Base-by-base conservation (phyloP, 106 monocot genomes). In the Xerophyta viscosa region DNA sequence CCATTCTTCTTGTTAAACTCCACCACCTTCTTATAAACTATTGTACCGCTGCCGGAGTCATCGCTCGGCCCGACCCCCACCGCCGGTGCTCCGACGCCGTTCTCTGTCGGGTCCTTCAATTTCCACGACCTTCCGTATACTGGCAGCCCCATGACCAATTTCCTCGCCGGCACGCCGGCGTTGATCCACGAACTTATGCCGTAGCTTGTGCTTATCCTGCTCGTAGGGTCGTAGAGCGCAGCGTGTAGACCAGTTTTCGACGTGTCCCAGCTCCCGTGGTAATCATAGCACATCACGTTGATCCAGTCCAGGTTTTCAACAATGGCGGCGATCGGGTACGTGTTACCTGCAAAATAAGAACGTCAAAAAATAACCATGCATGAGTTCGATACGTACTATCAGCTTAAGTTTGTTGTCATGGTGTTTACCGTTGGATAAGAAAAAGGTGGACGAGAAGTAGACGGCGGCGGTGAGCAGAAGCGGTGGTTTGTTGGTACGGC, bases 51-150 rank as follows among this genome's bases (percentile, higher is more conserved):
- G n/a, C n/a, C n/a, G n/a, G n/a, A n/a, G 11, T 60, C 29, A 3
- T 6, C 60, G 15, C 46, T 31, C 6, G 46, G 46, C 20, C 46
- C 60, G 29, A 31, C 19, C 0, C 46, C 28, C 11, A 31, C 30
- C 19, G 60, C 60, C 46, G 60, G 46, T 13, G 60, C 60, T 1
- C 60, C 60, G 20, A 60, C 17, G 8, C 42, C 58, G 43, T 58
- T 41, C 25, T 44, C 47, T 42, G 29, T 20, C 10, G 46, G 14
- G 20, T 60, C 39, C 46, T 20, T 41, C 30, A 60, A 12, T 13
- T 8, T 46, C 60, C 60, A 60, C 27, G 41, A 18, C 27, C 44
- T 1, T 13, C 56, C 56, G 10, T 56, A 56, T 18, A 41, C 12
- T 14, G 37, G 56, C 21, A 56, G 10, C 13, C 43, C 58, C 58